A percentile compares a stretch with the other conserved stretches of the same genome.
Evolutionary conservation across 805 yeast genomes (phyloP).

Genomic region (Yarrowia sp.): DNA sequence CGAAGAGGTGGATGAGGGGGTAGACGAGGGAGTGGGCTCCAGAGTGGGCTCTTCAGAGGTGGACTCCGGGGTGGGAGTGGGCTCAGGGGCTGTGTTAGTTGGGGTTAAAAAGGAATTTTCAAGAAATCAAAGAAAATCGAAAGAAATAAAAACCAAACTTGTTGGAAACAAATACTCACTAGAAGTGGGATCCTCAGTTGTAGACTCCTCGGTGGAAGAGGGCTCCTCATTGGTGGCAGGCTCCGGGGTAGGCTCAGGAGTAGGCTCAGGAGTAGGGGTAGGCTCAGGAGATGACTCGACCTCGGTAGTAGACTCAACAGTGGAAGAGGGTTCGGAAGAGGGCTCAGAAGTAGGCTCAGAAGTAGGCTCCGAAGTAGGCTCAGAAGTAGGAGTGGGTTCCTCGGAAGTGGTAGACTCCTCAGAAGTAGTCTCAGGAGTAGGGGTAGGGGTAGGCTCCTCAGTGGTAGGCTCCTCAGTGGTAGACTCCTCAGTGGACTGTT

Average conservation of each 20-base stretch:
- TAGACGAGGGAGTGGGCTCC: no score
- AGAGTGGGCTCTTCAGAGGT: no score
- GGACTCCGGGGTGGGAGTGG: not conserved
- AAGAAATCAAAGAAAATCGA: no score
- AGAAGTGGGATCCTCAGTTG: not conserved
- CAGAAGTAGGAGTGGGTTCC: not conserved
- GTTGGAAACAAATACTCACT: no score
- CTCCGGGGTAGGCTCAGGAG: conserved; percentile 1
- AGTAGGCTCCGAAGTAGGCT: not conserved
- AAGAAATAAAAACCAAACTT: no score
- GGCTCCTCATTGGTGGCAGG: not conserved
- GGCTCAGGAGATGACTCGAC: not conserved
- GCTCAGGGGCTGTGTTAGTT: not conserved
- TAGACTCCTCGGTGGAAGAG: not conserved
- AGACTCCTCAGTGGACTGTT: not conserved
- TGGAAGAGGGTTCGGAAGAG: not conserved
- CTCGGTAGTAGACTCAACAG: not conserved
- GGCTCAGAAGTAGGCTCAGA: not conserved
- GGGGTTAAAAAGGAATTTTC: no score
- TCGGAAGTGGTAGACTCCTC: not conserved
- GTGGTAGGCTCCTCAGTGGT: not conserved
- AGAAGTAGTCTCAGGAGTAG: not conserved
- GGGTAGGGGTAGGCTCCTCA: not conserved
- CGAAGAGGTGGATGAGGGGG: no score
- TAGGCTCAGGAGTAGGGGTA: not conserved